Conservation (phyloP, 1,284 basidiomycete genomes). For the Sparassis latifolia region DNA sequence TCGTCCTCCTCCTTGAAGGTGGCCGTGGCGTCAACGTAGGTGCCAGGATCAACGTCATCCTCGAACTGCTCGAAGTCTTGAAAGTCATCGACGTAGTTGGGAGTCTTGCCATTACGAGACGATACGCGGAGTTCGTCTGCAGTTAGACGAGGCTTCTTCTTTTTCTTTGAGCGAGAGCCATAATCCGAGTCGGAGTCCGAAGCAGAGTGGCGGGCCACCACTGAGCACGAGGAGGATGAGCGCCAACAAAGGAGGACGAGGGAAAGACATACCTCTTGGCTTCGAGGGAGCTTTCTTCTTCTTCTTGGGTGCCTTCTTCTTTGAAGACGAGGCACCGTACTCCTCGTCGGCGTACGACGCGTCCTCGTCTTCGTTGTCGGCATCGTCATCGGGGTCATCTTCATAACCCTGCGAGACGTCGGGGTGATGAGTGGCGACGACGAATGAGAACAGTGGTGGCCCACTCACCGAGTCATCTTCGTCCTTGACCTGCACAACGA, state of each 20-base stretch:
- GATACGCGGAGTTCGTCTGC: conserved; percentile 74
- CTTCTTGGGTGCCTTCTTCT: conserved; percentile 61
- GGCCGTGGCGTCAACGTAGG: conserved; percentile 44
- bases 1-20: conserved; percentile 74
- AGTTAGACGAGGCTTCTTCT: conserved; percentile 59
- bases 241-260: conserved; percentile 5
- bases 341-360: conserved; percentile 74
- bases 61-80: conserved; percentile 79
- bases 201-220: conserved; percentile 37
- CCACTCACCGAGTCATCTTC: conserved; percentile 63
- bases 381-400: conserved; percentile 45
- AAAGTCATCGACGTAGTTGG: conserved; percentile 82
- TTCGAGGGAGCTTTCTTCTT: conserved; percentile 55
- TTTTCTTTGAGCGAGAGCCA: conserved; percentile 80
- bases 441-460: conserved; percentile 12
- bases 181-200: conserved; percentile 85
- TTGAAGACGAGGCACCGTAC: conserved; percentile 38
- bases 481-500: conserved; percentile 34
- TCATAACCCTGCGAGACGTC: conserved; percentile 55
- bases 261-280: conserved; percentile 47
- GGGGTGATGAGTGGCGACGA: conserved; percentile 4
- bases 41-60: conserved; percentile 46
- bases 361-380: conserved; percentile 57
- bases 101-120: conserved; percentile 73
- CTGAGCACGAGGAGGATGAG: conserved; percentile 23